Conservation (phyloP, 192 early-diverging fungal genomes). For the Gamsiella multidivaricata region DNA sequence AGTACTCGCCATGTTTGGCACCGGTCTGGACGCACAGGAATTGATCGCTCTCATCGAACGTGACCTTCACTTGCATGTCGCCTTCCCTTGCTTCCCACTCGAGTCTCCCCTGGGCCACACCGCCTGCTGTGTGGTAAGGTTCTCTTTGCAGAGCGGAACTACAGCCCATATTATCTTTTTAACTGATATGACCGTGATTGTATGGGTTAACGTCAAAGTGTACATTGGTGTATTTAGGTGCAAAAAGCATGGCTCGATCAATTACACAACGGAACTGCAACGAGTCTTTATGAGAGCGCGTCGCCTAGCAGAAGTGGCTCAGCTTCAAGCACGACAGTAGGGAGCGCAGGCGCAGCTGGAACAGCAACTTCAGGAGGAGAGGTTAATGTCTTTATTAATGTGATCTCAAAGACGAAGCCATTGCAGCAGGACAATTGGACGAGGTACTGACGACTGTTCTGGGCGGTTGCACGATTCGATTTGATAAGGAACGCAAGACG, state of each 20-base stretch:
- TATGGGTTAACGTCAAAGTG: too few species aligned
- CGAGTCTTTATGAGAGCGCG: conserved; percentile 9
- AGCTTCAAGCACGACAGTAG: background rate
- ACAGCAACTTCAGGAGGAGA: conserved; percentile 19
- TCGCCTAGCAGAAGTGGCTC: background rate
- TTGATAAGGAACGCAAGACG: too few species aligned
- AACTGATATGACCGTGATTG: background rate
- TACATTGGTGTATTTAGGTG: conserved; percentile 15
- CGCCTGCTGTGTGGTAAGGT: conserved; percentile 67
- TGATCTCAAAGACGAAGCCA: conserved; percentile 36
- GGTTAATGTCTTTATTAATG: conserved; percentile 49
- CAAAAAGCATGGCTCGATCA: conserved; percentile 49
- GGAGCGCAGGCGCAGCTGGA: background rate
- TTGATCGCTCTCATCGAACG: conserved; percentile 54
- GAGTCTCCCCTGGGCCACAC: conserved; percentile 57
- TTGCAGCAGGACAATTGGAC: conserved; percentile 37
- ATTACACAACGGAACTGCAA: conserved; percentile 34
- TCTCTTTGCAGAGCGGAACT: too few species aligned
- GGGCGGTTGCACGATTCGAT: too few species aligned
- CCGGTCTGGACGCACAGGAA: conserved; percentile 38
- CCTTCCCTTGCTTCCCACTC: conserved; percentile 65
- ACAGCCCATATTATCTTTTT: too few species aligned
- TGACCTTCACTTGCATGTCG: conserved; percentile 65
- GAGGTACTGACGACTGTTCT: conserved; percentile 6
- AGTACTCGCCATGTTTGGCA: conserved; percentile 52